Conservation (phyloP, 78 protist genomes). For the Dictyostelium brefeldianum region DNA sequence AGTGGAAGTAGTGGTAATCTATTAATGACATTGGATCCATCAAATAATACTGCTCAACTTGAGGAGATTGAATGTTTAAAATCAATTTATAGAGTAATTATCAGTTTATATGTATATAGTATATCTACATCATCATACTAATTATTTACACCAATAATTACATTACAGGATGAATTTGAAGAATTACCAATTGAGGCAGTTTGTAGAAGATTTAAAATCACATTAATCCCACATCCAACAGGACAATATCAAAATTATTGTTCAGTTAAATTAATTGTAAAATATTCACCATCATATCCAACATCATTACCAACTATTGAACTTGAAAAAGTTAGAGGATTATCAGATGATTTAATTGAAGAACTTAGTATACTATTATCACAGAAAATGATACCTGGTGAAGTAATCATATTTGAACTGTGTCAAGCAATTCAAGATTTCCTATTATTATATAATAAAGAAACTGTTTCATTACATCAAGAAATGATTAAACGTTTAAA, state of each 20-base stretch:
- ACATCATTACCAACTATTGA: conserved; percentile 42
- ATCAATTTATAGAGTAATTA: conserved; percentile 68
- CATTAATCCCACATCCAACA: conserved; percentile 73
- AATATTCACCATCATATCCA: conserved; percentile 77
- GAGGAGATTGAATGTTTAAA: conserved; percentile 47
- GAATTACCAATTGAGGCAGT: conserved; percentile 59
- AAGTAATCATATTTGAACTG: conserved; percentile 41
- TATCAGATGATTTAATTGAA: conserved; percentile 68
- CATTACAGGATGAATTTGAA: conserved; percentile 67
- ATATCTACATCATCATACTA: background rate
- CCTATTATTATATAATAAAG: conserved; percentile 42
- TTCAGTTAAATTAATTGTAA: conserved; percentile 57
- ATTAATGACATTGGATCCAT: conserved; percentile 15
- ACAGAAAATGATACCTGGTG: conserved; percentile 56
- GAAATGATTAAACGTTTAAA: conserved; percentile 68
- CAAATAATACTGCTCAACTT: conserved; percentile 33
- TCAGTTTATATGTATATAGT: too few species aligned
- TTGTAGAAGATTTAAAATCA: conserved; percentile 61
- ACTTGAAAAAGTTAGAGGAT: conserved; percentile 48
- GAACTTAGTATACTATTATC: conserved; percentile 24
- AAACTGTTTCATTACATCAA: conserved; percentile 54
- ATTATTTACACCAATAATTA: too few species aligned
- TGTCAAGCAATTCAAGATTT: conserved; percentile 74
- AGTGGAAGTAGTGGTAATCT: conserved; percentile 27
- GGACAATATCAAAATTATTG: conserved; percentile 58